phyloP scores from a whole-genome alignment of 2,329 filamentous ascomycete genomes.

The Neonectria ditissima region DNA sequence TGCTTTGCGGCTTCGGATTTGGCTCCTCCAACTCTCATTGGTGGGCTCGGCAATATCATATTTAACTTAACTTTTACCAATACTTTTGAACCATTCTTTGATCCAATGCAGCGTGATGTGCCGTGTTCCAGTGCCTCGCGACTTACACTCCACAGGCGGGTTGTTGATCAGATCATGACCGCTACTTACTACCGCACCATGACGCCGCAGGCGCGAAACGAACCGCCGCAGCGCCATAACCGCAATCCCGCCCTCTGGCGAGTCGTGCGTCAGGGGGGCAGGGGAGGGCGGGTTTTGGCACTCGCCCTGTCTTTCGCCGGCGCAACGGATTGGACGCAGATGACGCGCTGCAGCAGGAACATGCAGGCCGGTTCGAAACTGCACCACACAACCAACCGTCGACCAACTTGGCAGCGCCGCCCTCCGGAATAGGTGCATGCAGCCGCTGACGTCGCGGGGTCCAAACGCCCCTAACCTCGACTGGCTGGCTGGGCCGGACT shows the following conservation, averaged over 20 bases:
- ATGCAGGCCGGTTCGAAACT: constrained; percentile 12
- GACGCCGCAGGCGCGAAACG: constrained; percentile 15
- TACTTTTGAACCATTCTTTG: background rate
- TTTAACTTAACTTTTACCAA: background rate
- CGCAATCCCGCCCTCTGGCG: constrained; percentile 7
- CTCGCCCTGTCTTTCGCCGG: background rate
- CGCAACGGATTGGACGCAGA: constrained; percentile 10
- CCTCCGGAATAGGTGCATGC: constrained; percentile 2
- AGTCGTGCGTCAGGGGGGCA: constrained; percentile 12
- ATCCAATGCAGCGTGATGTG: constrained; percentile 4
- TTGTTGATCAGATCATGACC: constrained; percentile 14
- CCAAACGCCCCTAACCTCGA: background rate
- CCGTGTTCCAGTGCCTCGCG: background rate
- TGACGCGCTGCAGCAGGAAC: constrained; percentile 12
- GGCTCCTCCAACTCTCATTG: constrained; percentile 9
- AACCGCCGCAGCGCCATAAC: constrained; percentile 17
- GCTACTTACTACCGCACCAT: background rate
- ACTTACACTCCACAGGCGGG: background rate
- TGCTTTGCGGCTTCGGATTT: constrained; percentile 28
- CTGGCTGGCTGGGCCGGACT: background rate
- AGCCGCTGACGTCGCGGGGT: constrained; percentile 23
- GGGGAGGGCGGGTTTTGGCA: background rate
- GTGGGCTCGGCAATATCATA: constrained; percentile 14
- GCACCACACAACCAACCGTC: constrained; percentile 12
- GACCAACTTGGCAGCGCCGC: constrained; percentile 3